phyloP scores from a whole-genome alignment of 2,329 filamentous ascomycete genomes.

The Xylariaceae sp. region DNA sequence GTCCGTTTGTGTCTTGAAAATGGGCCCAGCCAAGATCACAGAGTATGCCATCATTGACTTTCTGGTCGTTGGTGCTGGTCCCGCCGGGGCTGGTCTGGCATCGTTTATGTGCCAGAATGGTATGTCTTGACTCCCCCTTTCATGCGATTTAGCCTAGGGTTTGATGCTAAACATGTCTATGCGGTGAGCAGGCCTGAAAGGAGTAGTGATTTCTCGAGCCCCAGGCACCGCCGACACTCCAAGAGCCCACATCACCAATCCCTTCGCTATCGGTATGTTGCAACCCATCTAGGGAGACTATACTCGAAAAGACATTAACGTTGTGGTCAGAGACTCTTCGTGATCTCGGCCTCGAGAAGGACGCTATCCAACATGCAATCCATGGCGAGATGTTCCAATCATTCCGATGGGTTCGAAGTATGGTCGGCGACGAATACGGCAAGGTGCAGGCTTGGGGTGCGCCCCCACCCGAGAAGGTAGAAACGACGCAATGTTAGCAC shows the following conservation, averaged over 20 bases:
- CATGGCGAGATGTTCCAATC: constrained; percentile 42
- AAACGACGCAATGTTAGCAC: neutral
- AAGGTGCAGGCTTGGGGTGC: constrained; percentile 48
- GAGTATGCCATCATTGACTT: constrained; percentile 23
- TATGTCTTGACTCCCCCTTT: constrained; percentile 1
- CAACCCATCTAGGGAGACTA: neutral
- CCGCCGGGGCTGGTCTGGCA: constrained; percentile 21
- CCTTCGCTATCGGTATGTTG: constrained; percentile 43
- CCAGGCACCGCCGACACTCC: constrained; percentile 51
- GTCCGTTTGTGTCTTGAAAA: neutral
- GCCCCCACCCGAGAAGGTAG: constrained; percentile 39
- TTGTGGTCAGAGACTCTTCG: constrained; percentile 43
- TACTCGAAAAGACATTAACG: neutral
- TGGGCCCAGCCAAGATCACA: constrained; percentile 6
- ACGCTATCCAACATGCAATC: constrained; percentile 35
- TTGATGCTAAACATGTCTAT: neutral
- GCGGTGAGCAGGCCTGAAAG: constrained; percentile 39
- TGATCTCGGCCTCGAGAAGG: constrained; percentile 45
- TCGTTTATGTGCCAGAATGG: constrained; percentile 23
- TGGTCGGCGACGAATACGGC: constrained; percentile 49
- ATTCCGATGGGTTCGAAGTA: constrained; percentile 47
- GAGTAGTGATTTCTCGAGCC: constrained; percentile 48
- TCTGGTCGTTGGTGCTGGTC: constrained; percentile 41
- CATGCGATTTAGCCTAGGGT: neutral
- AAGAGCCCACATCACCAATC: constrained; percentile 56